phyloP scores from a whole-genome alignment of 371 early-diverging fungal species.

The Smittium culicis region DNA sequence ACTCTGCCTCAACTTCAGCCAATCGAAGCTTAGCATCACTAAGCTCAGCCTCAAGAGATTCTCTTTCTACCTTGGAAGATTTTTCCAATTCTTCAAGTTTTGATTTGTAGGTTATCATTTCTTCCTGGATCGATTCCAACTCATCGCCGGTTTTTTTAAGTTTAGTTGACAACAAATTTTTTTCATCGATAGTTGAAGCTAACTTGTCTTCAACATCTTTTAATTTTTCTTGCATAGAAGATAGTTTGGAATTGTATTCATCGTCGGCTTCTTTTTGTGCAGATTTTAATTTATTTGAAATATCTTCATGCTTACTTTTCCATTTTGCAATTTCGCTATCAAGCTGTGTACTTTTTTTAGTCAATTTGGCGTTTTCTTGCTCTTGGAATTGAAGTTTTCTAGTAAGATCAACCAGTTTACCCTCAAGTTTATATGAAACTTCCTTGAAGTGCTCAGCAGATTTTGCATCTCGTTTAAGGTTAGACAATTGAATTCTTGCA shows the following conservation, averaged over 20 bases:
- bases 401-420: conserved; percentile 90
- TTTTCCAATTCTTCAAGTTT: conserved; percentile 1
- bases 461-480: conserved; percentile 63
- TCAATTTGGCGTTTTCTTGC: conserved; percentile 26
- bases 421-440: conserved; percentile 79
- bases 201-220: conserved; percentile 15
- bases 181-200: conserved; percentile 15
- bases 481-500: conserved; percentile 46
- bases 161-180: conserved; percentile 9
- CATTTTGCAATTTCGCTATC: conserved; percentile 23
- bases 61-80: background rate
- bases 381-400: conserved; percentile 38
- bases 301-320: conserved; percentile 23
- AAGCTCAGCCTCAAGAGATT: background rate
- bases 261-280: conserved; percentile 22
- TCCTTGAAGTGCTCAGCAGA: conserved; percentile 84
- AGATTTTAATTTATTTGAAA: conserved; percentile 29
- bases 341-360: conserved; percentile 20
- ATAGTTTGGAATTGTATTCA: conserved; percentile 15
- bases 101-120: conserved; percentile 15
- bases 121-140: conserved; percentile 17
- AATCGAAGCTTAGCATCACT: background rate
- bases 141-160: conserved; percentile 10
- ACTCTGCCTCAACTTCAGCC: background rate
- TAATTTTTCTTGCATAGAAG: conserved; percentile 24